phyloP scores from a whole-genome alignment of 208 protist species.

The Angomonas deanei region DNA sequence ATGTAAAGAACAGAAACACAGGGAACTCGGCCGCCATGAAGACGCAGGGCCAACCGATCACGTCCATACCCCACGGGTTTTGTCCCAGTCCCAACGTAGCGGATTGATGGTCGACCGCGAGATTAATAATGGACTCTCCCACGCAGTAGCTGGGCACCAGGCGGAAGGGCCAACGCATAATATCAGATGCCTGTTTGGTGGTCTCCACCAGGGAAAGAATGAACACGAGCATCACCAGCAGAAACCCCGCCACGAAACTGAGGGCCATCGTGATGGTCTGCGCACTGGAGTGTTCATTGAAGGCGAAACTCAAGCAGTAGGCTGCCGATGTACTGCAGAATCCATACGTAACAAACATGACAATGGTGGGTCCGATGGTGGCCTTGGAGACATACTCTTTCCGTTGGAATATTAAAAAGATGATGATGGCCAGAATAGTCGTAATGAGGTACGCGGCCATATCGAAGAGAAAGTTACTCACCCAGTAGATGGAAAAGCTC shows the following conservation, averaged over 20 bases:
- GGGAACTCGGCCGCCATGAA: conserved; percentile 50
- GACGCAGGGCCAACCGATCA: conserved; percentile 24
- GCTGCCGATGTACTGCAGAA: conserved; percentile 30
- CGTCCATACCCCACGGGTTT: conserved; percentile 27
- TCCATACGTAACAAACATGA: conserved; percentile 49
- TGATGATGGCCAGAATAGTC: conserved; percentile 33
- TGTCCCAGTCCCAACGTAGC: conserved; percentile 11
- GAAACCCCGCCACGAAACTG: conserved; percentile 61
- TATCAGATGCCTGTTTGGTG: conserved; percentile 24
- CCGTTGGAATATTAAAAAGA: conserved; percentile 36
- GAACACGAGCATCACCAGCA: conserved; percentile 37
- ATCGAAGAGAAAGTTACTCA: conserved; percentile 65
- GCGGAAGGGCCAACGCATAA: conserved; percentile 44
- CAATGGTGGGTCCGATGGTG: conserved; percentile 28
- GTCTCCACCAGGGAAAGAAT: conserved; percentile 23
- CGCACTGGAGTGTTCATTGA: conserved; percentile 46
- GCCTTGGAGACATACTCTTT: conserved; percentile 34
- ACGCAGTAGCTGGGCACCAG: conserved; percentile 56
- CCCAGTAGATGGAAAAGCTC: conserved; percentile 50
- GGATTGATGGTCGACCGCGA: conserved; percentile 14
- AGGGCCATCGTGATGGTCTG: conserved; percentile 51
- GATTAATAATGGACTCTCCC: conserved; percentile 52
- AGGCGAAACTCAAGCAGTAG: conserved; percentile 49
- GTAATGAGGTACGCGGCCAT: conserved; percentile 34
- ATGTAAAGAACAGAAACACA: conserved; percentile 32